These are phyloP conservation scores for Babesia gibsoni DNA, from an alignment of 169 alveolate genomes.

Conservation along the genomic window DNA sequence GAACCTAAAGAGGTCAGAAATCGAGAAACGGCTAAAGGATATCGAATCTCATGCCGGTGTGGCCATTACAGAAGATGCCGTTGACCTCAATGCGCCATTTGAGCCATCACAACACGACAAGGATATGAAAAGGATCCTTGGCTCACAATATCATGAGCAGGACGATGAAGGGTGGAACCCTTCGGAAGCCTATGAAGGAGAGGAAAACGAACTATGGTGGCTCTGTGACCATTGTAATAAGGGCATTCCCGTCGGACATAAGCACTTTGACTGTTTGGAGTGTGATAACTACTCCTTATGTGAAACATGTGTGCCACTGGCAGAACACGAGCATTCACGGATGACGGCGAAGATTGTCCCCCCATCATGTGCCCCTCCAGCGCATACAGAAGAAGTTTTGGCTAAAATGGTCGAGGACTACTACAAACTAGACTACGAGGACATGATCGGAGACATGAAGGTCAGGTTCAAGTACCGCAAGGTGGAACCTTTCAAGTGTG, in stretches of 20 bases:
- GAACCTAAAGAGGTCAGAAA: slow-evolving; percentile 30
- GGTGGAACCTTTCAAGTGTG: slow-evolving; percentile 66
- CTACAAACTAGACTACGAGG: slow-evolving; percentile 69
- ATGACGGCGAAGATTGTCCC: slow-evolving; percentile 66
- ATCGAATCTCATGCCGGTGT: slow-evolving; percentile 39
- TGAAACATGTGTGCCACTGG: slow-evolving; percentile 60
- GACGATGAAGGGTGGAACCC: slow-evolving; percentile 29
- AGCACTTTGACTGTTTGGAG: slow-evolving; percentile 67
- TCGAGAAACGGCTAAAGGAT: slow-evolving; percentile 4
- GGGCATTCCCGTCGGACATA: slow-evolving; percentile 64
- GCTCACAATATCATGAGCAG: slow-evolving; percentile 8
- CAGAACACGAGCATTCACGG: slow-evolving; percentile 64
- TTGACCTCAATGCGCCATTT: slow-evolving; percentile 57
- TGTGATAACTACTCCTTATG: slow-evolving; percentile 74
- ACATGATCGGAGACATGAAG: slow-evolving; percentile 73
- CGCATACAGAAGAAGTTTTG: background rate
- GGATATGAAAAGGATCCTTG: slow-evolving; percentile 45
- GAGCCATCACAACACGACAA: slow-evolving; percentile 59
- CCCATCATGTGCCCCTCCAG: slow-evolving; percentile 44
- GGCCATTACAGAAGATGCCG: slow-evolving; percentile 3
- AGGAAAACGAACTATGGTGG: slow-evolving; percentile 71
- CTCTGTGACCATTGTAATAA: slow-evolving; percentile 68
- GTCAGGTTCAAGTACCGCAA: slow-evolving; percentile 70
- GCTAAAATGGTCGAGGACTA: slow-evolving; percentile 26
- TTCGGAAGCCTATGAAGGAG: slow-evolving; percentile 5